Conservation (phyloP, 2,329 filamentous ascomycete species). For the Venturia oleaginea region DNA sequence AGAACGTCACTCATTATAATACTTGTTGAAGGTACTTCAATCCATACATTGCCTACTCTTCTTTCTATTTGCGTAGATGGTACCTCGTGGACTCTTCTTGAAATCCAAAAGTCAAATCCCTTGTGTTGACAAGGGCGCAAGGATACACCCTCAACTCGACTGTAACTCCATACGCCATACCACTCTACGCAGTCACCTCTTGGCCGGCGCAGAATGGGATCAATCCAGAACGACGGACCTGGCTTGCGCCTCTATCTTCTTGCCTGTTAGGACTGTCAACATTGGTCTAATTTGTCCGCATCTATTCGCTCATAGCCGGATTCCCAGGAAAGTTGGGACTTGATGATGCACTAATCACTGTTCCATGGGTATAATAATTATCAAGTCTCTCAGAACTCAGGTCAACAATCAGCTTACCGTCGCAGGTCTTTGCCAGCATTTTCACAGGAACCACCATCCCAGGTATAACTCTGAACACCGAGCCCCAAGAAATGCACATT, state of each 20-base stretch:
- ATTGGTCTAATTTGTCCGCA: neutral
- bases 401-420: neutral
- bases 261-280: conserved; percentile 7
- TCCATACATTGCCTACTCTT: neutral
- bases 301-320: neutral
- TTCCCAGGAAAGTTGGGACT: conserved; percentile 8
- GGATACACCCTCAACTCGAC: neutral
- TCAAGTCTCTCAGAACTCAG: neutral
- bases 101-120: neutral
- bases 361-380: conserved; percentile 10
- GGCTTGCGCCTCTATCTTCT: conserved; percentile 11
- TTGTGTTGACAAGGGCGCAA: neutral
- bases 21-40: neutral
- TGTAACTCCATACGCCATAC: conserved; percentile 10
- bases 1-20: neutral
- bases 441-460: conserved; percentile 7
- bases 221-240: conserved; percentile 9
- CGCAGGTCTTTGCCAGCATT: conserved; percentile 4
- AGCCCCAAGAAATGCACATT: neutral
- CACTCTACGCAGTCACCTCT: neutral
- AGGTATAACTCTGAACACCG: neutral
- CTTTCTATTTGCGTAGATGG: too few species aligned
- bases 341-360: conserved; percentile 13
- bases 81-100: neutral
- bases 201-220: conserved; percentile 11